phyloP scores from a whole-genome alignment of 2,329 filamentous ascomycete genomes.

The Fusarium phyllophilum region DNA sequence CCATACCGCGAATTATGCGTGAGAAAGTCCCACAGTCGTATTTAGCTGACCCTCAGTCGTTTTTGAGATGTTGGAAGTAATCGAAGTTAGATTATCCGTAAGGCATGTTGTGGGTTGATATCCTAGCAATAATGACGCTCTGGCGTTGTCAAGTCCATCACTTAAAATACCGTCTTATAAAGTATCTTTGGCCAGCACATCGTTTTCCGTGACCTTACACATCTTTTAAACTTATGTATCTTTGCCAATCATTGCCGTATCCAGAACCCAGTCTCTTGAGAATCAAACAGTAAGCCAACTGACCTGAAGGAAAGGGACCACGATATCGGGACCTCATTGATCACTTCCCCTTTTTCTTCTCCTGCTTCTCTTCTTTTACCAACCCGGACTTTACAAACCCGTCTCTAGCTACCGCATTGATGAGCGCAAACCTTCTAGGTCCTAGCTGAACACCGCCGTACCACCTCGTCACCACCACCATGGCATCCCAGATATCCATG shows the following conservation, averaged over 20 bases:
- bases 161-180: neutral
- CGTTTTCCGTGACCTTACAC: neutral
- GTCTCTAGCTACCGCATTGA: conserved; percentile 87
- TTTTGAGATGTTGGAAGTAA: neutral
- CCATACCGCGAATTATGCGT: neutral
- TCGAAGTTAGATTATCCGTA: neutral
- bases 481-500: conserved; percentile 92
- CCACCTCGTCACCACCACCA: conserved; percentile 95
- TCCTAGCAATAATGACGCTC: neutral
- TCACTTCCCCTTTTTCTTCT: conserved; percentile 49
- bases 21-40: neutral
- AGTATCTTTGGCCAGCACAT: neutral
- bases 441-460: conserved; percentile 92
- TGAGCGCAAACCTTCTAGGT: conserved; percentile 88
- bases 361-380: conserved; percentile 58
- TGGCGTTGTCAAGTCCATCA: neutral
- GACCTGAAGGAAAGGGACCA: neutral
- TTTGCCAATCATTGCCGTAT: neutral
- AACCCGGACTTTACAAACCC: conserved; percentile 82
- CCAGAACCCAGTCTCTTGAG: neutral
- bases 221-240: neutral
- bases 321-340: conserved; percentile 28
- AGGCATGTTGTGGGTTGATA: neutral
- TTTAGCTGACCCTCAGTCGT: neutral
- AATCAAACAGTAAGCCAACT: neutral